phyloP scores from a whole-genome alignment of 192 early-diverging fungal species.

The Umbelopsis ramanniana region DNA sequence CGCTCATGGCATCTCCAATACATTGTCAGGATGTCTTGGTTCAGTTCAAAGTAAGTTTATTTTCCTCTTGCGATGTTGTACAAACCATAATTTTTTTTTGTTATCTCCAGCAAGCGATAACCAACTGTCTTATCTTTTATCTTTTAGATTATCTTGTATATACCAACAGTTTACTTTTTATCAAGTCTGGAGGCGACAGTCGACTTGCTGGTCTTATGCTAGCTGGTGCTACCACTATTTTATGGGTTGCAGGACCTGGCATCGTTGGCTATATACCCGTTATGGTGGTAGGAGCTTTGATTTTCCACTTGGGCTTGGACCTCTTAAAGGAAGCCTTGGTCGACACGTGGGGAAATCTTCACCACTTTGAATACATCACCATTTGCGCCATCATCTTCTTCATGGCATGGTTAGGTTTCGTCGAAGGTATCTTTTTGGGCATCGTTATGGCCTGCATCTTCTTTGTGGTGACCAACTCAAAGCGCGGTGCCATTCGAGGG shows the following conservation, averaged over 20 bases:
- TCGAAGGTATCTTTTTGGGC: constrained; percentile 94
- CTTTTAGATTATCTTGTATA: constrained; percentile 86
- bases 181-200: constrained; percentile 89
- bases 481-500: constrained; percentile 65
- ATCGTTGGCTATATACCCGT: constrained; percentile 93
- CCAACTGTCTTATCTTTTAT: neutral
- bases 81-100: neutral
- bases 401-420: constrained; percentile 95
- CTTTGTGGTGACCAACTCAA: constrained; percentile 84
- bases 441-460: constrained; percentile 93
- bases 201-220: constrained; percentile 87
- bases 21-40: constrained; percentile 78
- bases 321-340: constrained; percentile 88
- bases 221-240: constrained; percentile 66
- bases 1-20: constrained; percentile 91
- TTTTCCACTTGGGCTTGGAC: constrained; percentile 96
- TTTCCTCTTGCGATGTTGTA: constrained; percentile 8
- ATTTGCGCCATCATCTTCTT: constrained; percentile 82
- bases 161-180: constrained; percentile 90
- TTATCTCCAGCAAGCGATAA: too few species aligned
- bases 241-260: constrained; percentile 84
- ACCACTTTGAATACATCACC: constrained; percentile 88
- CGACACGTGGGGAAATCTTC: constrained; percentile 86
- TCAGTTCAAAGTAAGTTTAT: constrained; percentile 76
- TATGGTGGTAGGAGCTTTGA: constrained; percentile 92